Conservation (phyloP, 768 basidiomycete species). For the Astraeus odoratus region DNA sequence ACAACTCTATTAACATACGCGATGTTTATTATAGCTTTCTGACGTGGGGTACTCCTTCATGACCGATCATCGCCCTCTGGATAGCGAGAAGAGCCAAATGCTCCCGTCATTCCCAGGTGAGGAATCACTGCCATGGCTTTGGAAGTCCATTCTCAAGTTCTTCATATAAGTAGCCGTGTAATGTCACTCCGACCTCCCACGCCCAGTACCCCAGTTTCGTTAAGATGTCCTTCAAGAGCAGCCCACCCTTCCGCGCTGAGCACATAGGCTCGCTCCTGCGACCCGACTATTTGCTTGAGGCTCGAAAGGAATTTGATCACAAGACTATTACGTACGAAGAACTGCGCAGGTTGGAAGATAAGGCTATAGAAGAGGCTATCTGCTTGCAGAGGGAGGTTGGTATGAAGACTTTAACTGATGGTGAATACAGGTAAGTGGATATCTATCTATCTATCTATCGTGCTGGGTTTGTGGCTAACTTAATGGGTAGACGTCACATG, state of each 20-base stretch:
- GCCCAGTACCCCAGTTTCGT: background rate
- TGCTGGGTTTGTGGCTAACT: slow-evolving; percentile 1
- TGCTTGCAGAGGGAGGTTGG: slow-evolving; percentile 34
- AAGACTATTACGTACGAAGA: slow-evolving; percentile 29
- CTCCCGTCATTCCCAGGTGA: too few species aligned
- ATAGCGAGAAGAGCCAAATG: too few species aligned
- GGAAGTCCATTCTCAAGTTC: too few species aligned
- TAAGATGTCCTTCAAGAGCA: slow-evolving; percentile 16
- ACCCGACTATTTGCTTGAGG: slow-evolving; percentile 32
- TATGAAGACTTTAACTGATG: slow-evolving; percentile 37
- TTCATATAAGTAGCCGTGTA: background rate
- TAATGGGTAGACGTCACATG: slow-evolving; percentile 19
- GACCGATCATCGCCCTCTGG: too few species aligned
- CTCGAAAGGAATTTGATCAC: slow-evolving; percentile 29
- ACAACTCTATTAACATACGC: too few species aligned
- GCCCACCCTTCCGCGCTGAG: slow-evolving; percentile 41
- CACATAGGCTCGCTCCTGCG: slow-evolving; percentile 41
- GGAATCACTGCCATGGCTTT: too few species aligned
- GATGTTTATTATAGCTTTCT: too few species aligned
- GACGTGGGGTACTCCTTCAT: too few species aligned
- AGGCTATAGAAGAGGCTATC: slow-evolving; percentile 30
- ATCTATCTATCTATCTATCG: slow-evolving; percentile 10
- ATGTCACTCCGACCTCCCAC: background rate
- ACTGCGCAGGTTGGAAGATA: slow-evolving; percentile 33
- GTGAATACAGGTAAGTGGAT: slow-evolving; percentile 31